These are phyloP conservation scores for Logfia minima DNA, from an alignment of 129 eudicot species.

Conservation along the genomic window DNA sequence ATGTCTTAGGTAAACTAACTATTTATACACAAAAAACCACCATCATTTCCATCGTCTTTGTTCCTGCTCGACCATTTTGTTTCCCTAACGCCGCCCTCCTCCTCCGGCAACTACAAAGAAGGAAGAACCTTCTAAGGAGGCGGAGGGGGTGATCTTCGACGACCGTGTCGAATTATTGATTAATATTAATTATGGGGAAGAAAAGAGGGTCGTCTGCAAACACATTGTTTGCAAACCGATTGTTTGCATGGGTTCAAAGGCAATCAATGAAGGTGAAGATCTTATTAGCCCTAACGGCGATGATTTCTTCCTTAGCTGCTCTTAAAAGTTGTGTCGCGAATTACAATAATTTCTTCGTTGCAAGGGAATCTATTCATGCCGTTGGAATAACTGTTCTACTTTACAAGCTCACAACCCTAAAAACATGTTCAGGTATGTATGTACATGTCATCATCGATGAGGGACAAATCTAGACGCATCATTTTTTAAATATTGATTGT, in stretches of 20 bases:
- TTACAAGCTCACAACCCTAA: conserved; percentile 72
- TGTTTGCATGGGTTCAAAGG: conserved; percentile 54
- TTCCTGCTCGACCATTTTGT: conserved; percentile 25
- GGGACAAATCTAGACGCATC: no score
- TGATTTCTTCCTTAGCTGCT: conserved; percentile 42
- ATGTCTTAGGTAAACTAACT: background rate
- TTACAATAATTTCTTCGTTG: conserved; percentile 58
- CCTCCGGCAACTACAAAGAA: conserved; percentile 29
- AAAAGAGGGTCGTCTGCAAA: conserved; percentile 59
- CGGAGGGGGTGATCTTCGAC: conserved; percentile 37
- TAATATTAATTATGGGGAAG: conserved; percentile 45
- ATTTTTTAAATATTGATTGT: no score
- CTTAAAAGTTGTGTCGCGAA: conserved; percentile 50
- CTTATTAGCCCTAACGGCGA: conserved; percentile 45
- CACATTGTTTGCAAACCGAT: conserved; percentile 44
- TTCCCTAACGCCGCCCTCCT: conserved; percentile 29
- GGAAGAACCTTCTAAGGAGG: conserved; percentile 34
- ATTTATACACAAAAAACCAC: background rate
- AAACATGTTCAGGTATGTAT: conserved; percentile 67
- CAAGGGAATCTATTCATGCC: conserved; percentile 67
- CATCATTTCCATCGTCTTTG: background rate
- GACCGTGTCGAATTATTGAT: conserved; percentile 1
- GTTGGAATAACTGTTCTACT: conserved; percentile 62
- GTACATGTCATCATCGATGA: background rate
- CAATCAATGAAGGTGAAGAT: conserved; percentile 63